Evolutionary conservation across 2,329 filamentous ascomycete genomes (phyloP), one percentile per base, ranked within the genome.

Genomic region (Apiospora arundinis): DNA sequence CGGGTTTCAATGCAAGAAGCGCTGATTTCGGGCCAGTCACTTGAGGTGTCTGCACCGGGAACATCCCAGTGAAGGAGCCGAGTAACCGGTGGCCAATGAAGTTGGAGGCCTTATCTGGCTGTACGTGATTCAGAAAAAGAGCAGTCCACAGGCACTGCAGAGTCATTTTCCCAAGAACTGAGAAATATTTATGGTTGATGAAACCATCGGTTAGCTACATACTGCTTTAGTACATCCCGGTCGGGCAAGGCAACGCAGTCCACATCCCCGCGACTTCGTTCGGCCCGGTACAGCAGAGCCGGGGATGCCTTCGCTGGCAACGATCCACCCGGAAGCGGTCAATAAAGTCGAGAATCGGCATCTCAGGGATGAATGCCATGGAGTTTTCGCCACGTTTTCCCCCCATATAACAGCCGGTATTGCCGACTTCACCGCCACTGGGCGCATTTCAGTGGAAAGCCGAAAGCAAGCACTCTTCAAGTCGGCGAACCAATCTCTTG

Each of bases 251-350:
- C 56, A 63, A 63, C 21, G 32, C 32, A 37, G 23, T 32, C 32
- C 56, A 63, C 56, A n/a, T 37, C 32, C 32, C 56, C 32, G 56
- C 52, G 8, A 60, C 28, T n/a, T 63, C 18, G 56, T 21, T 63
- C 56, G 56, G 56, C 28, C 56, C 56, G 56, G 56, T 28, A n/a
- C 56, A 63, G 32, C 21, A 40, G 18, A n/a, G 16, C 18, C 56
- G 56, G 56, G 32, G 32, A 63, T 40, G 11, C 32, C 28, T 21
- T 14, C n/a, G 18, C 18, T 40, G 56, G 32, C 28, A 40, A 23
- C 21, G 21, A 40, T 37, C 52, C 52, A 60, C 52, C 52, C 52
- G 28, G 52, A 60, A 60, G 52, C 52, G 52, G 52, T 60, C 52
- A 63, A 63, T 40, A 23, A 8, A 40, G 28, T 4, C 56, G 18